Conservation (phyloP, 345 rosid genomes). For the Citrus unshiu region DNA sequence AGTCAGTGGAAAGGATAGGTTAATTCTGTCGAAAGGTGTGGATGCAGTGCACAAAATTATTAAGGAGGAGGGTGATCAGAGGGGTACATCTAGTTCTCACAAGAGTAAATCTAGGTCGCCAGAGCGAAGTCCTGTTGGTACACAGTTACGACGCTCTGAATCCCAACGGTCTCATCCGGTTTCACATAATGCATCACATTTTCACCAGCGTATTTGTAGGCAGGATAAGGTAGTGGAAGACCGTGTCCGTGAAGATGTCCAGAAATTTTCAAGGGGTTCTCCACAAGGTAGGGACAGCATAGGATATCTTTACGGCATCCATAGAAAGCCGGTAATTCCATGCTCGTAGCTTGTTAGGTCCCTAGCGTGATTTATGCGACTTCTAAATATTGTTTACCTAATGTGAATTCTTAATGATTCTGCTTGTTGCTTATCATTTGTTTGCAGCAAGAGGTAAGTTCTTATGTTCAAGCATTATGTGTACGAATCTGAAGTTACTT, state of each 20-base stretch:
- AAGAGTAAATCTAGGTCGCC: slow-evolving; percentile 89
- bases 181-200: slow-evolving; percentile 57
- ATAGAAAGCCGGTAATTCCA: slow-evolving; percentile 58
- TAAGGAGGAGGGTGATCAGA: slow-evolving; percentile 67
- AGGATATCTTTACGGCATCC: slow-evolving; percentile 63
- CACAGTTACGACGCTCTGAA: slow-evolving; percentile 61
- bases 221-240: slow-evolving; percentile 71
- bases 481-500: slow-evolving; percentile 59
- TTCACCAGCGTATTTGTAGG: slow-evolving; percentile 64
- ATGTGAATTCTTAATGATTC: slow-evolving; percentile 28
- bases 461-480: slow-evolving; percentile 65
- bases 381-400: slow-evolving; percentile 9
- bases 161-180: slow-evolving; percentile 54
- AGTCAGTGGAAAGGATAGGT: slow-evolving; percentile 94
- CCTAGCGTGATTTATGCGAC: slow-evolving; percentile 12
- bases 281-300: slow-evolving; percentile 99
- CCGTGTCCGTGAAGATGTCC: slow-evolving; percentile 63
- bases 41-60: slow-evolving; percentile 89
- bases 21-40: slow-evolving; percentile 85
- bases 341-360: slow-evolving; percentile 40
- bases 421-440: slow-evolving; percentile 42
- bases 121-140: slow-evolving; percentile 56
- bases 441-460: slow-evolving; percentile 98
- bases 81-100: slow-evolving; percentile 59
- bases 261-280: slow-evolving; percentile 69